Evolutionary conservation across 108 stramenopile species (phyloP).

Genomic region (Schizochytrium sp.): DNA sequence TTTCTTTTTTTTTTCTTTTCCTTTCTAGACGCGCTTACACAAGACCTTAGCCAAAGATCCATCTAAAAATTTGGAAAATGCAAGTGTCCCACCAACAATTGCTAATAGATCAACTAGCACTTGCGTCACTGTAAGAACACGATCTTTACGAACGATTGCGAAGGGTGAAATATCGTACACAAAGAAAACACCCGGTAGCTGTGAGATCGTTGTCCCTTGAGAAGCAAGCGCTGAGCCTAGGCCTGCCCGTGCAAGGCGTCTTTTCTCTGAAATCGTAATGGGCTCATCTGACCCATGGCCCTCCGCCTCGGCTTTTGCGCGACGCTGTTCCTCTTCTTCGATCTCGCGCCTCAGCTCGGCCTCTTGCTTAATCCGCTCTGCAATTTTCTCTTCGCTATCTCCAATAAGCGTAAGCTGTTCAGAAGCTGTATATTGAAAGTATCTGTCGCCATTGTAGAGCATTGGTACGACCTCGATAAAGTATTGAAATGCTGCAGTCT

Average conservation of each 20-base stretch:
- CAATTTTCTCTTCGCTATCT: conserved; percentile 3
- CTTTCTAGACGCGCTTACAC: background rate
- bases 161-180: conserved; percentile 55
- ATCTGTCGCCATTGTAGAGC: background rate
- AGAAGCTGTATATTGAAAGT: conserved; percentile 11
- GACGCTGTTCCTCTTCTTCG: background rate
- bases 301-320: background rate
- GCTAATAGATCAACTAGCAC: conserved; percentile 21
- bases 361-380: background rate
- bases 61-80: conserved; percentile 48
- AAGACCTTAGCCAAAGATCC: background rate
- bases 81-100: conserved; percentile 15
- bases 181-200: conserved; percentile 31
- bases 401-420: conserved; percentile 40
- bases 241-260: background rate
- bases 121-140: background rate
- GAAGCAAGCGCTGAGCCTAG: background rate
- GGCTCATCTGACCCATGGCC: background rate
- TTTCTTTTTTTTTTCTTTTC: too few relatives aligned
- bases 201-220: conserved; percentile 26
- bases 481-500: conserved; percentile 49
- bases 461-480: conserved; percentile 31
- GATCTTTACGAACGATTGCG: conserved; percentile 2
- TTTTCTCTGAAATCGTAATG: background rate
- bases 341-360: background rate